Percentiles rank a stretch among this genome's conserved stretches.
Evolutionary conservation across 306 rosid species (phyloP).

Genomic region (Amphicarpaea edgeworthii): DNA sequence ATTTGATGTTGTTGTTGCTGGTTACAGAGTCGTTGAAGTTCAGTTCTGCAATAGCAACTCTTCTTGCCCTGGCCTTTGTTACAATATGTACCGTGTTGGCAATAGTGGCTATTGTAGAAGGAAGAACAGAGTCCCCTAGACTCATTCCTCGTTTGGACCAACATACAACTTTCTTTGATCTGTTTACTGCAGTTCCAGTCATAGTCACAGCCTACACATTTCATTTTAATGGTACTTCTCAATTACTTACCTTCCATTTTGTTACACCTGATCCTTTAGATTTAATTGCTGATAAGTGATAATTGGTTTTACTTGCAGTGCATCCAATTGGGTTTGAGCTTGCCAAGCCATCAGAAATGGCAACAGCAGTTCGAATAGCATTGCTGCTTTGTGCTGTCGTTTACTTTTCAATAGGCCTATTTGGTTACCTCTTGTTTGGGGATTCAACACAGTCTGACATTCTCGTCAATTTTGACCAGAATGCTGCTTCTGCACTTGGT

Average conservation of each 20-base stretch:
- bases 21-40: constrained; percentile 75
- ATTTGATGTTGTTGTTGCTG: neutral
- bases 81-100: constrained; percentile 78
- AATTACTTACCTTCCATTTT: constrained; percentile 17
- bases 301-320: constrained; percentile 59
- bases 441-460: constrained; percentile 81
- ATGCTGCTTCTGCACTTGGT: constrained; percentile 61
- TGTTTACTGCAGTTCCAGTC: constrained; percentile 91
- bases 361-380: constrained; percentile 71
- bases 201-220: constrained; percentile 96
- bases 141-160: constrained; percentile 70
- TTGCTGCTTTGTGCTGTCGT: constrained; percentile 68
- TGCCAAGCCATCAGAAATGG: constrained; percentile 76
- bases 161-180: constrained; percentile 79
- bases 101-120: constrained; percentile 64
- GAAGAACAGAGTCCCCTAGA: constrained; percentile 69
- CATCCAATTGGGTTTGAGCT: constrained; percentile 95
- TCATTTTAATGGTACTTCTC: constrained; percentile 79
- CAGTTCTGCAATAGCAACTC: constrained; percentile 77
- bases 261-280: neutral
- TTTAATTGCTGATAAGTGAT: neutral
- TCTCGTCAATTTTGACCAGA: constrained; percentile 75
- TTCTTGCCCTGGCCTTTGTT: constrained; percentile 90
- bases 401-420: constrained; percentile 78
- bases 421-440: constrained; percentile 90